Base-by-base conservation (phyloP, 345 rosid genomes). In the Syzygium grande region DNA sequence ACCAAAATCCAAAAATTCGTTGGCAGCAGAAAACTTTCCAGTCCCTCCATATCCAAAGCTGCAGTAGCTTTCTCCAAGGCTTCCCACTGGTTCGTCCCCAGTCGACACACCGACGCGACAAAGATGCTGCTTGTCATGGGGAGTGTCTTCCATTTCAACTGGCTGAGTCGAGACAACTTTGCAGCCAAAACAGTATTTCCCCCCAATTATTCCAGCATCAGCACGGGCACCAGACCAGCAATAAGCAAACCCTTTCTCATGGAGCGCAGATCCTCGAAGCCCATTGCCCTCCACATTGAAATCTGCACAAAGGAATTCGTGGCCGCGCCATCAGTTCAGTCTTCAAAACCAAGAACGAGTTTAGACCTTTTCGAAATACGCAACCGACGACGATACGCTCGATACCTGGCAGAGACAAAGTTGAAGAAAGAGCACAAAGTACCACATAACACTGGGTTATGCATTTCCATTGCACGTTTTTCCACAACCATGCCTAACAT, bases 171-270 rank as follows among this genome's bases (percentile, higher is more conserved):
- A 86, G 68, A 90, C 5, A 19, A 92, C 53, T 61, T 43, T 91
- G 86, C 88, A 88, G 46, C 92, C 84, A 86, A 91, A 90, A 87
- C 92, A 90, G 61, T 90, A 92, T 78, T 92, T 89, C 79, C 92
- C 91, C 53, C 90, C 87, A 7, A 83, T 85, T 41, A 91, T 90
- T 84, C 92, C 92, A 34, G 87, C 88, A 90, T 85, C 85, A 43
- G 91, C 91, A 51, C 88, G 88, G 12, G 86, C 91, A 22, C 92
- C 92, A 91, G 92, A 91, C 92, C 93, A 92, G 56, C 92, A 92
- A 88, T 92, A 92, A 52, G 91, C 89, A 90, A 92, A 86, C 7
- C 91, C 92, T 65, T 86, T 84, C 86, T 87, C 89, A 86, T 89
- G 87, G 52, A 89, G 88, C 15, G 89, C 90, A 41, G 87, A 88